Base-by-base conservation (phyloP, 2,329 filamentous ascomycete species). In the Paecilomyces niveus region DNA sequence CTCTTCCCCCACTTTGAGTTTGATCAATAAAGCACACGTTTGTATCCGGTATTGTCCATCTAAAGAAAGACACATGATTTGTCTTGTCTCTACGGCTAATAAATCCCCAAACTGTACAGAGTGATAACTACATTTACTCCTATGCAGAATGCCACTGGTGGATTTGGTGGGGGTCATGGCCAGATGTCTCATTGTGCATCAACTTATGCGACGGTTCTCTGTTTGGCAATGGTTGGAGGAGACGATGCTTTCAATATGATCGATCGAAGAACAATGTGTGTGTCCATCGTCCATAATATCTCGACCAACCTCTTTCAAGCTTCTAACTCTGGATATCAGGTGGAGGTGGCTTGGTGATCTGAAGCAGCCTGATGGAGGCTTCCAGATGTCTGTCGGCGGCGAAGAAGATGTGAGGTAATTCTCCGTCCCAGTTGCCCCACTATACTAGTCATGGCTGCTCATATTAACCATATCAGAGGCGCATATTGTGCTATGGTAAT, bases 101-200 rank as follows among this genome's bases (percentile, higher is more conserved):
- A 13, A 29, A 13, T 18, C 51, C 51, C 64, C 63, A 58, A 65
- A 53, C 54, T 53, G 50, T 57, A 54, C 64, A 84, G 83, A 54
- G 75, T 93, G 59, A 78, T 89, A 55, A 83, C 86, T 60, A 97
- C 92, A 6, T 87, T 94, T 55, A 82, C 81, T 54, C 85, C 90
- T 52, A 87, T 93, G 75, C 94, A 97, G 76, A 95, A 97, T 73
- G 73, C 80, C 22, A 81, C 81, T 15, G 94, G 94, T 55, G 94
- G 94, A 2, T 96, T 96, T 72, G 94, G 92, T 56, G 94, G 93
- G 62, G 92, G 94, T n/a, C 89, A 92, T 72, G 92, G 93, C 29
- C 94, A 97, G 71, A 81, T 85, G 64, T 92, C 90, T 56, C 94
- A 99, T 75, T 83, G 94, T 65, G 94, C 94, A 58, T 88, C 90